Evolutionary conservation across 805 yeast genomes (phyloP), one percentile per base, ranked within the genome.

Genomic region (Brettanomyces anomalus): DNA sequence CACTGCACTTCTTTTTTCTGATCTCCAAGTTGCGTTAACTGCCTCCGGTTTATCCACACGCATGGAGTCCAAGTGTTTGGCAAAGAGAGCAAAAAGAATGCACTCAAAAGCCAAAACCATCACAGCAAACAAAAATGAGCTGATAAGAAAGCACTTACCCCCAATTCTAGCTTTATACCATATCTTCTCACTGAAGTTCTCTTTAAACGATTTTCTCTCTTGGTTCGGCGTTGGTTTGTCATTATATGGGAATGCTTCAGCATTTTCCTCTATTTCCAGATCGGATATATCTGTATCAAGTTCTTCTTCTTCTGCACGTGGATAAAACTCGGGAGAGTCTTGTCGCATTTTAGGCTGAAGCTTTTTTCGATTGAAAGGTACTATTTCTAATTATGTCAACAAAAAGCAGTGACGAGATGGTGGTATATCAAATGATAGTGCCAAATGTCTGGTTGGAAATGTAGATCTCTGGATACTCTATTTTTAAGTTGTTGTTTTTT

Each of bases 41-140:
- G 30, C 21, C 14, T 18, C 35, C 35, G 18, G 39, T 7, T 21
- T 17, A 36, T 56, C 45, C 18, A 33, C 40, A 14, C 11, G 10
- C 28, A 42, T 36, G 11, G 38, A 39, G 33, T 47, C 39, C 39
- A 60, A 53, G 47, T 68, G 66, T n/a, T 54, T 45, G 40, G 65
- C 61, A 40, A 65, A 64, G 7, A 62, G 64, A 0, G 66, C 68
- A 46, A 64, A 69, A 50, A 70, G 55, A 50, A 64, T 66, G 3
- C 54, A 52, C 44, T 70, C 70, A n/a, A 68, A 55, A 3, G 55
- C 62, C 14, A 69, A 43, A 3, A 66, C 58, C 5, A 65, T 46
- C 1, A 57, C 11, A 1, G 73, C 72, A 7, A 65, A 61, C 2
- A 56, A 30, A 1, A 63, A 41, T 3, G 74, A 65, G 2, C 57